These are phyloP conservation scores for Coprinopsis sp. DNA, from an alignment of 768 basidiomycete species.

Conservation along the genomic window DNA sequence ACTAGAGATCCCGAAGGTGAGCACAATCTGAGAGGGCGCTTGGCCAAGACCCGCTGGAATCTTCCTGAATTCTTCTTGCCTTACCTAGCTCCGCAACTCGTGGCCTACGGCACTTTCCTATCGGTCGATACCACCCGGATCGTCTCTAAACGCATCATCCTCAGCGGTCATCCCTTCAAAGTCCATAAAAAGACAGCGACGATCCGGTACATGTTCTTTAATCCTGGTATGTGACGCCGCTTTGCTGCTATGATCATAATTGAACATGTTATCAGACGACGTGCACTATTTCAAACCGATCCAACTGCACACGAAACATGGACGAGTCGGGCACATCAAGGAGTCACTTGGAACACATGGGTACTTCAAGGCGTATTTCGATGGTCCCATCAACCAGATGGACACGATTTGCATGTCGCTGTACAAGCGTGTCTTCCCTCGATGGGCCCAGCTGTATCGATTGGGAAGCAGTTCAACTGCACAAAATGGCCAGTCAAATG, in stretches of 20 bases:
- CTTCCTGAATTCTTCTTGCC: neutral
- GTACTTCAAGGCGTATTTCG: slow-evolving; percentile 95
- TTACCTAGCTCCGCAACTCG: slow-evolving; percentile 71
- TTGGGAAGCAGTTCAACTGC: slow-evolving; percentile 11
- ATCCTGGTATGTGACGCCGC: slow-evolving; percentile 55
- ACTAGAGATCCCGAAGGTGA: slow-evolving; percentile 62
- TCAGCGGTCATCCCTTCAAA: slow-evolving; percentile 96
- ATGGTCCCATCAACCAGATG: slow-evolving; percentile 92
- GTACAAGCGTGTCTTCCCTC: slow-evolving; percentile 93
- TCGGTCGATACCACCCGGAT: slow-evolving; percentile 88
- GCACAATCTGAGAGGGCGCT: slow-evolving; percentile 9
- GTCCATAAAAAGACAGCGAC: slow-evolving; percentile 97
- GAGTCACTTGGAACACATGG: slow-evolving; percentile 97
- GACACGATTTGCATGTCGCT: slow-evolving; percentile 94
- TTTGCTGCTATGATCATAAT: no score
- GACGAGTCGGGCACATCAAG: slow-evolving; percentile 81
- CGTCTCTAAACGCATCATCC: slow-evolving; percentile 87
- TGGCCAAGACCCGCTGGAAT: slow-evolving; percentile 3
- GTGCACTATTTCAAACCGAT: slow-evolving; percentile 91
- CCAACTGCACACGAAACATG: slow-evolving; percentile 88
- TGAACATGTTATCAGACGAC: slow-evolving; percentile 50
- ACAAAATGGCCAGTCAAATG: neutral
- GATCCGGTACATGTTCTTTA: slow-evolving; percentile 98
- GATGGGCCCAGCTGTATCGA: slow-evolving; percentile 65
- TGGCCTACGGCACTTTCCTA: slow-evolving; percentile 85